Conservation (phyloP, 345 rosid species). For the Boechera retrofracta region DNA sequence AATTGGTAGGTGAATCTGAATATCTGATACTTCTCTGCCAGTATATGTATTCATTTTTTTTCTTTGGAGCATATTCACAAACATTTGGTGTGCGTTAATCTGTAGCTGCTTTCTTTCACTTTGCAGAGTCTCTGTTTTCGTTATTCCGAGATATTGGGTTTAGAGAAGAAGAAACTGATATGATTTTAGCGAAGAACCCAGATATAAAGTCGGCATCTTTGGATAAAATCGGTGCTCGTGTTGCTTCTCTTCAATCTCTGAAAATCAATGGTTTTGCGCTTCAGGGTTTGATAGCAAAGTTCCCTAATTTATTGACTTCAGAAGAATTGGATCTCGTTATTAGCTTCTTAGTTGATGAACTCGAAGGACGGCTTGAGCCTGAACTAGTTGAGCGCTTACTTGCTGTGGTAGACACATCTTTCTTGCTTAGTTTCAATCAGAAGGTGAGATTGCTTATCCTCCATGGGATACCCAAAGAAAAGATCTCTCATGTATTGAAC, state of each 20-base stretch:
- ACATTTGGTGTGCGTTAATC: slow-evolving; percentile 32
- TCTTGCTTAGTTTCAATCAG: slow-evolving; percentile 61
- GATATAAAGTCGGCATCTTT: slow-evolving; percentile 46
- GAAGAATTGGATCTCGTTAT: slow-evolving; percentile 54
- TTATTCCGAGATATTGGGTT: slow-evolving; percentile 55
- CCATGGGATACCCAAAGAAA: slow-evolving; percentile 57
- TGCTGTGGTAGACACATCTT: slow-evolving; percentile 46
- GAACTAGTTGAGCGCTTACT: slow-evolving; percentile 60
- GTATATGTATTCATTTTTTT: neutral
- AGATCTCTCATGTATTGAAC: slow-evolving; percentile 65
- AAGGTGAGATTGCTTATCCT: slow-evolving; percentile 59
- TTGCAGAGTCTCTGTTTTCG: slow-evolving; percentile 53
- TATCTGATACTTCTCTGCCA: neutral
- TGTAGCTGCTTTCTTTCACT: neutral
- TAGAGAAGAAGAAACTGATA: slow-evolving; percentile 48
- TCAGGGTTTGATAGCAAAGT: slow-evolving; percentile 55
- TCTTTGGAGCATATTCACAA: slow-evolving; percentile 43
- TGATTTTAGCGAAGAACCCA: slow-evolving; percentile 51
- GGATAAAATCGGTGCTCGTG: slow-evolving; percentile 48
- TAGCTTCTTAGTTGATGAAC: slow-evolving; percentile 51
- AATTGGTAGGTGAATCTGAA: slow-evolving; percentile 42
- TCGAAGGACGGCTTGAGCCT: slow-evolving; percentile 59
- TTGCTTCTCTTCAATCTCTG: slow-evolving; percentile 55
- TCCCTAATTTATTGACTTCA: slow-evolving; percentile 56
- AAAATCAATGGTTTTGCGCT: slow-evolving; percentile 58